A percentile compares a stretch with the other conserved stretches of the same genome.
phyloP scores from a whole-genome alignment of 129 eudicot genomes.

The Rutidosis leptorrhynchoides region DNA sequence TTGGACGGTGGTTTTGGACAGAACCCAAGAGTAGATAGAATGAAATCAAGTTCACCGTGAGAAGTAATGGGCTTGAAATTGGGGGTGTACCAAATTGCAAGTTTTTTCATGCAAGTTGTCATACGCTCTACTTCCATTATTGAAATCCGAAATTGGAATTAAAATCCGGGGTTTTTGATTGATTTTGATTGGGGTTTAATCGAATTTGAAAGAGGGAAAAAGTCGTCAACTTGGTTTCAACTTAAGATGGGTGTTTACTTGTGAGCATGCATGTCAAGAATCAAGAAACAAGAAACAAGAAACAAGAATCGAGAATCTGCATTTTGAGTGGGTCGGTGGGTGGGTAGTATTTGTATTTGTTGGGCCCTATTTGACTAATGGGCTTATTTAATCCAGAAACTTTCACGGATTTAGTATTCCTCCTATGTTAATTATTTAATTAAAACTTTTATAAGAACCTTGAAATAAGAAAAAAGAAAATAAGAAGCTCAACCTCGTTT shows the following conservation, averaged over 20 bases:
- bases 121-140: constrained; percentile 29
- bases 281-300: background rate
- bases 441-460: too few species aligned
- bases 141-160: background rate
- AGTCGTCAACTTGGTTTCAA: constrained; percentile 27
- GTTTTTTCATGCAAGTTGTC: constrained; percentile 42
- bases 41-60: constrained; percentile 48
- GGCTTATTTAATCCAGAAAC: too few species aligned
- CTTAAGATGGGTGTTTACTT: background rate
- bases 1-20: constrained; percentile 13
- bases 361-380: constrained; percentile 2
- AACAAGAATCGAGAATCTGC: background rate
- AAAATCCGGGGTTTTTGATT: background rate
- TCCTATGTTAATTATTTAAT: too few species aligned
- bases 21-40: constrained; percentile 48
- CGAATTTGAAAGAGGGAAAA: background rate
- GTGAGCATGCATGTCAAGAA: constrained; percentile 24
- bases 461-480: too few species aligned
- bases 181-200: background rate
- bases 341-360: background rate
- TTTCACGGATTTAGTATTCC: too few species aligned
- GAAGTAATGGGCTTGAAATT: constrained; percentile 47
- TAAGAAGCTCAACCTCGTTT: too few species aligned
- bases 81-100: constrained; percentile 47
- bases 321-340: background rate